These are phyloP conservation scores for Paratinospora sagittata DNA, from an alignment of 164 flowering plant species.

Conservation along the genomic window DNA sequence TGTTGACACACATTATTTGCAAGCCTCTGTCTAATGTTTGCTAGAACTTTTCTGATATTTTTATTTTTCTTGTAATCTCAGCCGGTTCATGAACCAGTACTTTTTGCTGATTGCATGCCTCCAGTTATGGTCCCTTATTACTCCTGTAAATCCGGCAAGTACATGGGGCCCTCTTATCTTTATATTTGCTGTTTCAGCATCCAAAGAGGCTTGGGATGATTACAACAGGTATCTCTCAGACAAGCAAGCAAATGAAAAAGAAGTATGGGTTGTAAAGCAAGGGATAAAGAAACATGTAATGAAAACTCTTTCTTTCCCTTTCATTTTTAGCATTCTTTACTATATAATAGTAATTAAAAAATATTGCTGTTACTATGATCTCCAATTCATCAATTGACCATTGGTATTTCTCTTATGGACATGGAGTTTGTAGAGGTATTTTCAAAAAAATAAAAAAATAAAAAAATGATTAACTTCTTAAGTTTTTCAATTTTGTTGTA, in stretches of 20 bases:
- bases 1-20: background rate
- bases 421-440: background rate
- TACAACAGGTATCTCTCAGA: slow-evolving; percentile 92
- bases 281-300: slow-evolving; percentile 72
- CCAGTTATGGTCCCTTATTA: slow-evolving; percentile 99
- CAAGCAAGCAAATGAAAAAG: slow-evolving; percentile 95
- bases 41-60: background rate
- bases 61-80: slow-evolving; percentile 29
- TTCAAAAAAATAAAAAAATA: background rate
- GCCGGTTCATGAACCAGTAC: slow-evolving; percentile 99
- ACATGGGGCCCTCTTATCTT: slow-evolving; percentile 99
- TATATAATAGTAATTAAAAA: background rate
- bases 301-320: slow-evolving; percentile 13
- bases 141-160: slow-evolving; percentile 99
- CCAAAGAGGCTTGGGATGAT: slow-evolving; percentile 99
- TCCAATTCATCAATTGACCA: background rate
- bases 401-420: background rate
- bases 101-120: slow-evolving; percentile 98
- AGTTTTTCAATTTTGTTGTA: background rate
- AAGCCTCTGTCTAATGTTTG: background rate
- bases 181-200: slow-evolving; percentile 95
- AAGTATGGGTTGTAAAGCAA: slow-evolving; percentile 84
- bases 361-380: background rate
- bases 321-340: background rate
- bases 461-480: background rate